phyloP scores from a whole-genome alignment of 2,329 filamentous ascomycete species.

The Alternaria panax region DNA sequence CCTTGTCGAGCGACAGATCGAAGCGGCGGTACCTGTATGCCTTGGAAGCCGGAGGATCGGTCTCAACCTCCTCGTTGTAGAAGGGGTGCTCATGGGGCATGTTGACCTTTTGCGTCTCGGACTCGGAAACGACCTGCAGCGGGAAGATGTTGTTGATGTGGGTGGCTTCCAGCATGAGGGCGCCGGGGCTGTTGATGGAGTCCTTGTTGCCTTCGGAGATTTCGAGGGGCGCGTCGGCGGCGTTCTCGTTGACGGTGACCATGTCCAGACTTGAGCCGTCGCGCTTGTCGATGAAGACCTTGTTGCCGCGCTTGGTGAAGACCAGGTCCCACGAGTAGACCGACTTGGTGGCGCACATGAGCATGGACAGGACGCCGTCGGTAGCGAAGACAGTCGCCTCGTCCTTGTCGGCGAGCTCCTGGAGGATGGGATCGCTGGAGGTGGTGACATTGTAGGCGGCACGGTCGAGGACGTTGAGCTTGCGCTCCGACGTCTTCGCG shows the following conservation, averaged over 20 bases:
- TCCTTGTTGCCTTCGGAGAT: conserved; percentile 92
- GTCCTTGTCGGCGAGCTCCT: conserved; percentile 94
- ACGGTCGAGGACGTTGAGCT: conserved; percentile 86
- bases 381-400: conserved; percentile 97
- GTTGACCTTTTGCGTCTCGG: conserved; percentile 76
- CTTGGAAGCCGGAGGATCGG: conserved; percentile 92
- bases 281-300: conserved; percentile 98
- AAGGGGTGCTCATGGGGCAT: conserved; percentile 94
- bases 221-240: conserved; percentile 91
- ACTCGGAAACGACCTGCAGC: conserved; percentile 91
- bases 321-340: conserved; percentile 99
- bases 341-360: conserved; percentile 97
- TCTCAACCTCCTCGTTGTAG: conserved; percentile 93
- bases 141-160: conserved; percentile 99
- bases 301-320: conserved; percentile 90
- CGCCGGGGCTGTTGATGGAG: conserved; percentile 88
- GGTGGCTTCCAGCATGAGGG: conserved; percentile 94
- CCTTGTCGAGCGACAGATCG: conserved; percentile 87
- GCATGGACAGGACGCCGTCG: conserved; percentile 96
- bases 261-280: conserved; percentile 94
- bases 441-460: conserved; percentile 98
- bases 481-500: conserved; percentile 81
- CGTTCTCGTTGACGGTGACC: conserved; percentile 99
- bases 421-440: conserved; percentile 93
- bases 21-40: conserved; percentile 98